Conservation (phyloP, 2,329 filamentous ascomycete species). For the Coniella lustricola region DNA sequence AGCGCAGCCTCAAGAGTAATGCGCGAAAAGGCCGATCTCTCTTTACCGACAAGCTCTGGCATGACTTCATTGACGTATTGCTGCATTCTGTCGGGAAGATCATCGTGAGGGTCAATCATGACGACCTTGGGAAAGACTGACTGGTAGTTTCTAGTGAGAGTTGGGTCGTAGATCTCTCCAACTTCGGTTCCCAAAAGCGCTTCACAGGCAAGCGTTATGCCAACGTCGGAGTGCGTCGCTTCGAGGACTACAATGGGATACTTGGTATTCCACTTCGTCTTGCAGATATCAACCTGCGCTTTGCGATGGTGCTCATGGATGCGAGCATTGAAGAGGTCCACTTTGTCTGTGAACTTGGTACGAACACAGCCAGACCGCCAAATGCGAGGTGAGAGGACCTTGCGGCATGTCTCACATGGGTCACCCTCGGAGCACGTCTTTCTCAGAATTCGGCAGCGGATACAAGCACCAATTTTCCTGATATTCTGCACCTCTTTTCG, state of each 20-base stretch:
- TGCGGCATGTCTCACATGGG: constrained; percentile 57
- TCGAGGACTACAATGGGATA: constrained; percentile 46
- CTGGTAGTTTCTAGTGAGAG: constrained; percentile 26
- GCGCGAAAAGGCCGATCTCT: constrained; percentile 54
- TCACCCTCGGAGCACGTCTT: constrained; percentile 60
- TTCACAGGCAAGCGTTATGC: constrained; percentile 36
- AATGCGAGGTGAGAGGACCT: constrained; percentile 56
- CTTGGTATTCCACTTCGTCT: constrained; percentile 41
- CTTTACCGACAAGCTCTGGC: constrained; percentile 49
- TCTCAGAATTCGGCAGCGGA: constrained; percentile 57
- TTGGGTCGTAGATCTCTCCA: constrained; percentile 27
- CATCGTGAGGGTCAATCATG: constrained; percentile 56
- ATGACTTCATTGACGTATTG: constrained; percentile 53
- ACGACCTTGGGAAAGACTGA: constrained; percentile 33
- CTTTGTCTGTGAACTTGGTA: constrained; percentile 53
- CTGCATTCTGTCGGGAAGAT: constrained; percentile 52
- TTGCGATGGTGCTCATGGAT: constrained; percentile 57
- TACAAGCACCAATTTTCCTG: constrained; percentile 58
- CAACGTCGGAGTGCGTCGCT: constrained; percentile 49
- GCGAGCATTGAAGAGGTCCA: constrained; percentile 57
- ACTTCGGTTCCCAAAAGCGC: constrained; percentile 33
- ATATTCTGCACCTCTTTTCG: constrained; percentile 60
- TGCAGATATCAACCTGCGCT: constrained; percentile 49
- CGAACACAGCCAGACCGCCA: constrained; percentile 59
- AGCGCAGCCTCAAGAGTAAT: constrained; percentile 47